Evolutionary conservation across 768 basidiomycete genomes (phyloP).

Genomic region (Cyathus striatus): DNA sequence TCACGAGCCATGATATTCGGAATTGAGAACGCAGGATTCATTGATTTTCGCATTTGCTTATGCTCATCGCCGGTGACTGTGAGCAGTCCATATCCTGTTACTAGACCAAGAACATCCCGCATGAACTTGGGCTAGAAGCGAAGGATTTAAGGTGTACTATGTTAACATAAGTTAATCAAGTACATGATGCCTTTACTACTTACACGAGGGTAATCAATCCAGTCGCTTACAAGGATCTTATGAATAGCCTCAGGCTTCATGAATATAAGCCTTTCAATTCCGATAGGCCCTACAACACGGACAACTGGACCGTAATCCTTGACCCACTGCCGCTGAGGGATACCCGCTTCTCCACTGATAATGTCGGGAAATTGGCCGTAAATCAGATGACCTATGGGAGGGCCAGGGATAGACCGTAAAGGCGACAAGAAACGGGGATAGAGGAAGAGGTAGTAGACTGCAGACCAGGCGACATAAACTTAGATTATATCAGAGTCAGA

Average conservation of each 20-base stretch:
- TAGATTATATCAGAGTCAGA: not conserved
- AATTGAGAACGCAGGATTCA: constrained; percentile 50
- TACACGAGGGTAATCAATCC: constrained; percentile 41
- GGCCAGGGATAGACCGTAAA: constrained; percentile 20
- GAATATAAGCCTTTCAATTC: constrained; percentile 40
- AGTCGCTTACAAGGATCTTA: constrained; percentile 37
- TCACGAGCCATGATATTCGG: constrained; percentile 33
- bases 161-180: not conserved
- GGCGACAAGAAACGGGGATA: constrained; percentile 24
- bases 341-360: constrained; percentile 32
- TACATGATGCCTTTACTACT: no score
- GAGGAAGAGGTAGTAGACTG: constrained; percentile 20
- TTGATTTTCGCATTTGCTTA: constrained; percentile 42
- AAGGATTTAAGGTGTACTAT: not conserved
- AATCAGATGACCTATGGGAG: constrained; percentile 18
- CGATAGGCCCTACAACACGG: constrained; percentile 38
- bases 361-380: constrained; percentile 35
- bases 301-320: constrained; percentile 40
- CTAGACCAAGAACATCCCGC: constrained; percentile 34
- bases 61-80: constrained; percentile 46
- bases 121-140: constrained; percentile 33
- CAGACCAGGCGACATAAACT: constrained; percentile 3
- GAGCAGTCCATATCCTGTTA: constrained; percentile 40
- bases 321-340: constrained; percentile 40
- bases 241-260: constrained; percentile 39